Percentiles rank a stretch among this genome's conserved stretches.
phyloP scores from a whole-genome alignment of 2,329 filamentous ascomycete species.

The Sporothrix globosa region DNA sequence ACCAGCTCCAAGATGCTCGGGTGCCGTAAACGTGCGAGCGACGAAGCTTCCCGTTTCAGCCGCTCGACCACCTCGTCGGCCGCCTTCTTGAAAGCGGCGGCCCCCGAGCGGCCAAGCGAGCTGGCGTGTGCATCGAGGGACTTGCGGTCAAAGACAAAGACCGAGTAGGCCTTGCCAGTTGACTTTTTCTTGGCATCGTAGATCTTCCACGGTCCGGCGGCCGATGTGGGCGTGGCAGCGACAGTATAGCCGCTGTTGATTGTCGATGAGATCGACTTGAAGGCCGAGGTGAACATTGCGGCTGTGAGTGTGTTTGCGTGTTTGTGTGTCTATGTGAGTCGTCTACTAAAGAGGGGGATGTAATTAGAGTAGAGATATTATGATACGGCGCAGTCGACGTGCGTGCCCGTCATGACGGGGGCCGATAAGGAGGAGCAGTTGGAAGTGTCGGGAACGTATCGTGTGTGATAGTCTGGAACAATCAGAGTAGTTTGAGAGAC shows the following conservation, averaged over 20 bases:
- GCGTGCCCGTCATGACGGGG: slow-evolving; percentile 22
- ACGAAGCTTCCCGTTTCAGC: slow-evolving; percentile 87
- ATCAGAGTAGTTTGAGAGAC: neutral
- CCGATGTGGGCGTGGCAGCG: slow-evolving; percentile 72
- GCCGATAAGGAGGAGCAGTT: slow-evolving; percentile 1
- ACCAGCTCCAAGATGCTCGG: slow-evolving; percentile 90
- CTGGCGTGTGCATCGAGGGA: slow-evolving; percentile 70
- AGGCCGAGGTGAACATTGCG: slow-evolving; percentile 86
- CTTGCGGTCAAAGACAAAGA: slow-evolving; percentile 95
- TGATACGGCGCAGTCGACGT: slow-evolving; percentile 13
- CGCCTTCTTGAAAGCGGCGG: slow-evolving; percentile 73
- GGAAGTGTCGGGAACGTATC: neutral
- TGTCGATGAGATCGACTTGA: slow-evolving; percentile 87
- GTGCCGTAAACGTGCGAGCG: slow-evolving; percentile 83
- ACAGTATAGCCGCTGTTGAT: slow-evolving; percentile 91
- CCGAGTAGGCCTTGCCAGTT: slow-evolving; percentile 82
- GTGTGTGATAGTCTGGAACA: neutral
- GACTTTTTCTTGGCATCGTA: slow-evolving; percentile 97
- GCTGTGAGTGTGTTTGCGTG: slow-evolving; percentile 23
- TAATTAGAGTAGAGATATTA: neutral
- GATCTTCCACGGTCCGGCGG: slow-evolving; percentile 93
- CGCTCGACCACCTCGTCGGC: slow-evolving; percentile 90
- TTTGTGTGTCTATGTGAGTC: no score
- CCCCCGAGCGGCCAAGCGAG: slow-evolving; percentile 64
- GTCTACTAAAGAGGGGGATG: neutral